These are phyloP conservation scores for Solanum tacnaense DNA, from an alignment of 257 asterid genomes.

Conservation along the genomic window DNA sequence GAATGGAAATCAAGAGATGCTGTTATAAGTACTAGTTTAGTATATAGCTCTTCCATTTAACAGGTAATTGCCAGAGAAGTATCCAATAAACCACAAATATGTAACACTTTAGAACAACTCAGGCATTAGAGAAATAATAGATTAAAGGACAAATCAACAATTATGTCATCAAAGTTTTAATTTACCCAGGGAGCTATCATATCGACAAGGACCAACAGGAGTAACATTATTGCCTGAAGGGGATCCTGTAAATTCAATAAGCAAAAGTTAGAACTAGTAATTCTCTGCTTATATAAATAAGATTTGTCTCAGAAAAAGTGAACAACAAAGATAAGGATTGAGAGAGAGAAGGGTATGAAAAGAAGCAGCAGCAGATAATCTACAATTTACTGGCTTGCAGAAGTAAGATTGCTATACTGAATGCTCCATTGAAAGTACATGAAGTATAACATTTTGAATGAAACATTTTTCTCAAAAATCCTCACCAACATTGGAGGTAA, in stretches of 20 bases:
- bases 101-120: background rate
- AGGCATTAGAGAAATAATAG: background rate
- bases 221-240: conserved; percentile 67
- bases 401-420: background rate
- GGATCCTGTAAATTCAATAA: conserved; percentile 51
- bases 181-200: conserved; percentile 93
- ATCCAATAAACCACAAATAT: background rate
- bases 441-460: background rate
- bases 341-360: background rate
- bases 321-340: background rate
- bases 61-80: background rate
- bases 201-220: conserved; percentile 88
- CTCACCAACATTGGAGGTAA: conserved; percentile 60
- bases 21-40: background rate
- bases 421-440: background rate
- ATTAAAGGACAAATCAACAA: background rate
- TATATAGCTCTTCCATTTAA: background rate
- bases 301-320: background rate
- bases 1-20: background rate
- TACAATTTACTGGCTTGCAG: background rate
- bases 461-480: conserved; percentile 1
- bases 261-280: background rate
- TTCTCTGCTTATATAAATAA: background rate
- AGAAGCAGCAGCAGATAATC: background rate
- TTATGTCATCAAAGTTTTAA: background rate